phyloP scores from a whole-genome alignment of 371 early-diverging fungal species.

The Capillidium rhysosporum region DNA sequence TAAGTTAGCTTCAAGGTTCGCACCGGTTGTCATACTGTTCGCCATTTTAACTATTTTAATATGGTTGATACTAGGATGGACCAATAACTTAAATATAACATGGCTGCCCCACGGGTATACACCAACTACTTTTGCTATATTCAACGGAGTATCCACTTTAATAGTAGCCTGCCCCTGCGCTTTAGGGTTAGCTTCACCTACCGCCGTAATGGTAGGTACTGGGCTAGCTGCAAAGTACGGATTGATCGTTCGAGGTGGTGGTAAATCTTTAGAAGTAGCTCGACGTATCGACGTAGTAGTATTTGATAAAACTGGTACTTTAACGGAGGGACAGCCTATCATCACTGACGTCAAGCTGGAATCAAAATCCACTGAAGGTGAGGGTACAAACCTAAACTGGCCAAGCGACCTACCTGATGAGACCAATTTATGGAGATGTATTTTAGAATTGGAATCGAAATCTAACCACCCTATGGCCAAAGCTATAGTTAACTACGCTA shows the following conservation, averaged over 20 bases:
- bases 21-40: slow-evolving; percentile 33
- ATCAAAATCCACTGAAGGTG: slow-evolving; percentile 3
- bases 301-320: slow-evolving; percentile 78
- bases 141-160: slow-evolving; percentile 41
- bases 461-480: slow-evolving; percentile 16
- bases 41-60: slow-evolving; percentile 28
- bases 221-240: slow-evolving; percentile 55
- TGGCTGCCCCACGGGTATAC: slow-evolving; percentile 25
- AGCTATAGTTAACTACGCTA: slow-evolving; percentile 3
- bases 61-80: slow-evolving; percentile 25
- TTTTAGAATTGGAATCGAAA: slow-evolving; percentile 5
- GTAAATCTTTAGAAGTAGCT: slow-evolving; percentile 28
- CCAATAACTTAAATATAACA: slow-evolving; percentile 20
- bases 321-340: slow-evolving; percentile 44
- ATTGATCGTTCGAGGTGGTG: slow-evolving; percentile 21
- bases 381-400: no score
- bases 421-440: no score
- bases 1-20: slow-evolving; percentile 30
- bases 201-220: slow-evolving; percentile 81
- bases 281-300: slow-evolving; percentile 84
- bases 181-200: slow-evolving; percentile 41
- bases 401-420: slow-evolving; percentile 2
- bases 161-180: slow-evolving; percentile 58
- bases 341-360: slow-evolving; percentile 26
- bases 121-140: slow-evolving; percentile 41